Evolutionary conservation across 208 protist genomes (phyloP), one percentile per base, ranked within the genome.

Genomic region (Crithidia expoeki): DNA sequence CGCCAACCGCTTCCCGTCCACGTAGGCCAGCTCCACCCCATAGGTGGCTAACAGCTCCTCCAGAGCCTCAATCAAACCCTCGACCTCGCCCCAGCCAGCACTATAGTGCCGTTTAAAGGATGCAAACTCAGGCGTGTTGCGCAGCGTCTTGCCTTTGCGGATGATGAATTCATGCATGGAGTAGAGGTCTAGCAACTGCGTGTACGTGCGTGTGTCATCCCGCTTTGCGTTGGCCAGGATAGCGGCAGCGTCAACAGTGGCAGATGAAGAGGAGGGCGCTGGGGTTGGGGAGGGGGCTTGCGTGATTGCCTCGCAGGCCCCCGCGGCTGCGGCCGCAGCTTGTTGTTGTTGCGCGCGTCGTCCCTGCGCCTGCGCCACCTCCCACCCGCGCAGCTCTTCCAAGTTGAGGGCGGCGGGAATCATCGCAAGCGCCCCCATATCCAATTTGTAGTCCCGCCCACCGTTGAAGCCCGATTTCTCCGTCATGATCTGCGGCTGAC

Each of bases 101-200:
- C 52, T 55, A 72, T 94, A 96, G 62, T 89, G 79, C 57, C 94
- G 78, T 69, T 97, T 92, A 63, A 95, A 98, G 17, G 92, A 96
- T 21, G 85, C 85, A 76, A 96, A 98, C 79, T 98, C 92, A 4
- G 94, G 94, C 30, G 94, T 98, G 55, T 81, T 94, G 50, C 87
- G 83, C 17, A 98, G 82, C 14, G 90, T 84, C 36, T 78, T 83
- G 27, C 94, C 94, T 66, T 96, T 96, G 30, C 94, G 89, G 62
- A 98, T 94, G 64, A 96, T 95, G 53, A 98, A 96, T 80, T 98
- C 92, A 76, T 98, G 92, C 90, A 98, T 95, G n/a, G 92, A 97
- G 72, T 98, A 98, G 32, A 95, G 67, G 65, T 98, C 94, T 6
- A 98, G 85, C 40, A 98, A 84, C 68, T 98, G 89, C 17, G 88